Evolutionary conservation across 2,329 filamentous ascomycete species (phyloP).

Genomic region (Epichloe brachyelytri): DNA sequence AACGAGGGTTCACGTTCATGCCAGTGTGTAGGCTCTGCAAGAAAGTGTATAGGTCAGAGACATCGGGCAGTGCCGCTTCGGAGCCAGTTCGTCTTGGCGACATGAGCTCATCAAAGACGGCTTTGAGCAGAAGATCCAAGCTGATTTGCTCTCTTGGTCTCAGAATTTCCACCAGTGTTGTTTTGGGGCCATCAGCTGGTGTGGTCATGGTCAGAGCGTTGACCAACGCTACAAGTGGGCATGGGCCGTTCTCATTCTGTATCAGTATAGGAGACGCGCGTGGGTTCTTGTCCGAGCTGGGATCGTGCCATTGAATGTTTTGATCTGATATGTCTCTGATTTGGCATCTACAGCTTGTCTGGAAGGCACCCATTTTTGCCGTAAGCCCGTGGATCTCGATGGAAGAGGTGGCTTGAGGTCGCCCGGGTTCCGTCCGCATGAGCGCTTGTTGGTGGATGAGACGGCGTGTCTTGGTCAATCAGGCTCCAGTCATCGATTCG

Average conservation of each 20-base stretch:
- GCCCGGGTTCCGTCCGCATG: conserved; percentile 6
- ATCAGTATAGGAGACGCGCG: conserved; percentile 77
- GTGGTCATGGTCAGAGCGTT: conserved; percentile 84
- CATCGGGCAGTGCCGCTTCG: conserved; percentile 62
- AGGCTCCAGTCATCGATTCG: conserved; percentile 37
- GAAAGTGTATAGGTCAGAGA: conserved; percentile 78
- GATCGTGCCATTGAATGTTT: conserved; percentile 80
- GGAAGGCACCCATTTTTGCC: conserved; percentile 24
- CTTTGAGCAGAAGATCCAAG: conserved; percentile 71
- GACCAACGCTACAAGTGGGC: conserved; percentile 81
- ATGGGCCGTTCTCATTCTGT: conserved; percentile 90
- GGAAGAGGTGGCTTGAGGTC: conserved; percentile 24
- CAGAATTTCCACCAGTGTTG: conserved; percentile 66
- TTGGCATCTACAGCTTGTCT: conserved; percentile 32
- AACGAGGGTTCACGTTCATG: conserved; percentile 95
- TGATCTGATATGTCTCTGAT: conserved; percentile 80
- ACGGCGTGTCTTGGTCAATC: conserved; percentile 29
- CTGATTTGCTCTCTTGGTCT: conserved; percentile 77
- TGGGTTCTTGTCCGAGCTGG: conserved; percentile 42
- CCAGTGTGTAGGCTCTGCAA: conserved; percentile 82
- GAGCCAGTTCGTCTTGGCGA: conserved; percentile 53
- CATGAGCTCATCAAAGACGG: conserved; percentile 87
- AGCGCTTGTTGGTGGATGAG: conserved; percentile 7
- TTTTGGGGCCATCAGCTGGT: conserved; percentile 45
- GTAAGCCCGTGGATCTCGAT: conserved; percentile 18